Base-by-base conservation (phyloP, 208 protist species). In the Wallacemonas sp. region DNA sequence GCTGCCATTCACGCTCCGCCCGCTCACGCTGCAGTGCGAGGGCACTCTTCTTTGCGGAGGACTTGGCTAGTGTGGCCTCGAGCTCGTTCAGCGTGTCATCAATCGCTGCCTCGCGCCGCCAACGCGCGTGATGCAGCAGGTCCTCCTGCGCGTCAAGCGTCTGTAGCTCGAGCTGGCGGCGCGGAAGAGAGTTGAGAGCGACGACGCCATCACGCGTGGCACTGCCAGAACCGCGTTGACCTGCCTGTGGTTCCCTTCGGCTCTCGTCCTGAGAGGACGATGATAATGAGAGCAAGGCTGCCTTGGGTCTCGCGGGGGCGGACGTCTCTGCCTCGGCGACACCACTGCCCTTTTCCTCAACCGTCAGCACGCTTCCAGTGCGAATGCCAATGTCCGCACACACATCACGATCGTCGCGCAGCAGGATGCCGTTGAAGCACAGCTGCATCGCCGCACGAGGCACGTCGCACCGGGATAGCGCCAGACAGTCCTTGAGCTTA, bases 401-500 rank as follows among this genome's bases (percentile, higher is more conserved):
- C 34, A 78, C 30, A 21, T 85, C 79, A 1, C 55, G 9, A 44
- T 89, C 75, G 45, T 75, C 55, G 63, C 36, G 61, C 24, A 91
- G 77, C 17, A 72, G 60, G 1, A 80, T 76, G 22, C 87, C 84
- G 65, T 86, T 89, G 11, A 90, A 49, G 11, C 82, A 72, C 28
- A 93, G 62, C 24, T 74, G 42, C 75, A 88, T 83, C 1, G 75
- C 45, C 0, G 51, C 30, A 17, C 63, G 62, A 9, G 81, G 82
- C 39, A 93, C 77, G 0, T 71, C 59, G 46, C 79, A 90, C 14
- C 74, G 76, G 41, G 69, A 68, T 21, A 75, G 84, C 0, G 77
- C 54, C 26, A 93, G 78, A 31, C 79, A 90, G 38, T 89, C 65
- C 69, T 93, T 93, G 53, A 93, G 60, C 49, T 81, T 84, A 3